phyloP scores from a whole-genome alignment of 1,284 basidiomycete species.

The Rhodofomes roseus region DNA sequence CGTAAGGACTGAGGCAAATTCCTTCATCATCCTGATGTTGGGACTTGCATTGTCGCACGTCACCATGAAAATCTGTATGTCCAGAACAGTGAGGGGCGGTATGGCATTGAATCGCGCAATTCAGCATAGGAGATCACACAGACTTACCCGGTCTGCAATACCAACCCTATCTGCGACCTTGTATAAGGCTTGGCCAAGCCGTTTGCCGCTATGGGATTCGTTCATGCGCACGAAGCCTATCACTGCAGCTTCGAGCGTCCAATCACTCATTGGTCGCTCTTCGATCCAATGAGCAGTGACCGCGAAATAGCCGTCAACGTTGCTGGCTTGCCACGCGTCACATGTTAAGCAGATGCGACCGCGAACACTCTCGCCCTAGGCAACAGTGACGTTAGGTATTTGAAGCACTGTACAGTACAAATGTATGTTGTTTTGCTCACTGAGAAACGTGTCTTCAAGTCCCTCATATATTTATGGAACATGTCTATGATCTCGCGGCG shows the following conservation, averaged over 20 bases:
- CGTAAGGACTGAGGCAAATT: background rate
- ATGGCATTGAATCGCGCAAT: too few relatives aligned
- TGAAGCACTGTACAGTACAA: too few relatives aligned
- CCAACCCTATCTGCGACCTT: slow-evolving; percentile 8
- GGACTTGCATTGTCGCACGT: slow-evolving; percentile 8
- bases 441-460: too few relatives aligned
- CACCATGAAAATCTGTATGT: background rate
- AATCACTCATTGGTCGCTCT: slow-evolving; percentile 8
- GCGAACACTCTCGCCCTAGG: slow-evolving; percentile 23
- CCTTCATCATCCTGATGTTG: slow-evolving; percentile 5
- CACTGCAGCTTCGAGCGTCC: slow-evolving; percentile 1
- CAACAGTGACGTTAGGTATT: slow-evolving; percentile 16
- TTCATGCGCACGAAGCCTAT: slow-evolving; percentile 12
- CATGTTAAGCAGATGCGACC: slow-evolving; percentile 31
- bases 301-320: slow-evolving; percentile 33
- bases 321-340: slow-evolving; percentile 37
- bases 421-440: too few relatives aligned
- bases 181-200: slow-evolving; percentile 13
- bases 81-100: background rate
- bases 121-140: too few relatives aligned
- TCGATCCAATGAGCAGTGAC: slow-evolving; percentile 36
- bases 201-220: slow-evolving; percentile 7
- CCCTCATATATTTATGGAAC: too few relatives aligned
- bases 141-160: slow-evolving; percentile 9
- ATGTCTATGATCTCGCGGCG: slow-evolving; percentile 3